Conservation (phyloP, 352 stramenopile species). For the Phytophthora pistaciae region DNA sequence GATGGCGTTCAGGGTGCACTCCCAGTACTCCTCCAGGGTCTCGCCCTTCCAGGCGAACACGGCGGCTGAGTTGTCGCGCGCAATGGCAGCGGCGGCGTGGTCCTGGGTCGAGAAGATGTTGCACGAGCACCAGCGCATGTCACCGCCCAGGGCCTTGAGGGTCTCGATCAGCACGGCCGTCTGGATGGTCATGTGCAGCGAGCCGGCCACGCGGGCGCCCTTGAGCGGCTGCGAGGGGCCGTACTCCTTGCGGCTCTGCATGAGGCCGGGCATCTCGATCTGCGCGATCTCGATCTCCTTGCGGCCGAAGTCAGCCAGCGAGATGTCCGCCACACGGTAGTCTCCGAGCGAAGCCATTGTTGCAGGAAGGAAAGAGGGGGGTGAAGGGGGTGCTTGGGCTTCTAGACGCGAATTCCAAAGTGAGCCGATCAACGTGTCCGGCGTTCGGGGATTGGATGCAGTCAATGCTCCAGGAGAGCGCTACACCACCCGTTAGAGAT, state of each 20-base stretch:
- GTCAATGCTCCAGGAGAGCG: constrained; percentile 10
- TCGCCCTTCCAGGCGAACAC: constrained; percentile 99
- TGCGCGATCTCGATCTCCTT: constrained; percentile 99
- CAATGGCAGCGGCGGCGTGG: constrained; percentile 98
- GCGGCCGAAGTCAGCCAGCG: constrained; percentile 98
- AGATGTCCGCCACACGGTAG: constrained; percentile 97
- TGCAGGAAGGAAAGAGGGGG: neutral
- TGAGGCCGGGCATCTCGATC: constrained; percentile 99
- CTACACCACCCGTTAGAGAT: constrained; percentile 33
- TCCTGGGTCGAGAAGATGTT: constrained; percentile 99
- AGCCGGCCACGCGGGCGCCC: constrained; percentile 95
- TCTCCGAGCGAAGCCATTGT: constrained; percentile 75
- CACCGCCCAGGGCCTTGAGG: constrained; percentile 95
- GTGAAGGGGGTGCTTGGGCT: neutral
- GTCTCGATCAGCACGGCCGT: constrained; percentile 99
- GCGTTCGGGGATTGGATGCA: neutral
- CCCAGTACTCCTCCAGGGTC: constrained; percentile 99
- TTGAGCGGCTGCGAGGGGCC: constrained; percentile 88
- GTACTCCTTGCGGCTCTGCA: constrained; percentile 96
- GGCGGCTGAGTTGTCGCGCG: constrained; percentile 94
- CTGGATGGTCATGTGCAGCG: constrained; percentile 99
- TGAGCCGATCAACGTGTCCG: neutral
- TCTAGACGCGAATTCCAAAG: neutral
- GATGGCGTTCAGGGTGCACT: constrained; percentile 98
- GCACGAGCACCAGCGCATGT: constrained; percentile 99